A percentile compares a stretch with the other conserved stretches of the same genome.
phyloP scores from a whole-genome alignment of 148 eudicot species.

The Silene conica region DNA sequence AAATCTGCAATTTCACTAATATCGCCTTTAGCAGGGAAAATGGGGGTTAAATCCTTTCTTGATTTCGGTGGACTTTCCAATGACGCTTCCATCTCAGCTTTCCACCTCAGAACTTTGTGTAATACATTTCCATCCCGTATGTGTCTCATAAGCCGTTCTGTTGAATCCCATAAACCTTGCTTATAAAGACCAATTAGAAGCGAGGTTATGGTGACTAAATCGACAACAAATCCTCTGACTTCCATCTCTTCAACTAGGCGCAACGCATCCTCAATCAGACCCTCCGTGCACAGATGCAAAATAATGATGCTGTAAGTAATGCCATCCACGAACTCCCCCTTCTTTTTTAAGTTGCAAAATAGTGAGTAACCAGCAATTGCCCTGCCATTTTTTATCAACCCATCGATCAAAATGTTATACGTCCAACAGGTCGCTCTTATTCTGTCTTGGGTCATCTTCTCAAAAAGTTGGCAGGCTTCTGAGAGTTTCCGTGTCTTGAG shows the following conservation, averaged over 20 bases:
- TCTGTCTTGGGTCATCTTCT: conserved; percentile 76
- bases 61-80: conserved; percentile 39
- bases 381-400: conserved; percentile 72
- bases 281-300: conserved; percentile 62
- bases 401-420: conserved; percentile 75
- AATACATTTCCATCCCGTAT: conserved; percentile 58
- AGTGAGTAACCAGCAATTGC: conserved; percentile 60
- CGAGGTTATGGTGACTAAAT: conserved; percentile 67
- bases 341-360: conserved; percentile 71
- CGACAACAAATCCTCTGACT: conserved; percentile 70
- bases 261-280: conserved; percentile 48
- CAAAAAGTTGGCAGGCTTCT: conserved; percentile 74
- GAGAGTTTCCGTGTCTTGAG: conserved; percentile 62
- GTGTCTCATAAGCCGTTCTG: conserved; percentile 63
- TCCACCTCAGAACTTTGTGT: conserved; percentile 61
- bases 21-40: conserved; percentile 55
- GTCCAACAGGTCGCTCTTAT: conserved; percentile 70
- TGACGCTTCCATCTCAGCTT: conserved; percentile 65
- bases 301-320: conserved; percentile 68
- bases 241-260: conserved; percentile 81
- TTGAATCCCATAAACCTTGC: conserved; percentile 58
- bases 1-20: conserved; percentile 42
- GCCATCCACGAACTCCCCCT: conserved; percentile 74
- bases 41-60: conserved; percentile 57
- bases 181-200: conserved; percentile 53